Evolutionary conservation across 2,329 filamentous ascomycete genomes (phyloP), one percentile per base, ranked within the genome.

Genomic region (Elsinoe australis): DNA sequence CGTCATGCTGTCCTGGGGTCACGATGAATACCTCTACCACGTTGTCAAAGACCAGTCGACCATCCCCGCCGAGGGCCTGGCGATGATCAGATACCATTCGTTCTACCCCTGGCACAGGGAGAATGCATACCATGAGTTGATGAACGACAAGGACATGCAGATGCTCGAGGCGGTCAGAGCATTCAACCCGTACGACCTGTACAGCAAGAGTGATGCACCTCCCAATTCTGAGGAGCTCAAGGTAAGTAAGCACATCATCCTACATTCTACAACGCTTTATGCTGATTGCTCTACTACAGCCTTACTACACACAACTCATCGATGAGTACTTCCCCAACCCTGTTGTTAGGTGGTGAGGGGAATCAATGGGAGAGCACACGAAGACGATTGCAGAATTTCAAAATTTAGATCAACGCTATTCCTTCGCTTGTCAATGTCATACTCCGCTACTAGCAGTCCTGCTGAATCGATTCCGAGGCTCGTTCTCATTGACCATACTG

Each of bases 31-130:
- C 67, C 73, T 90, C 38, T 95, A 94, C 72, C 82, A 87, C 60
- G 82, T 94, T 52, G 80, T 85, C 67, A 88, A 87, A 71, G 82
- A 85, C 54, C 87, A 94, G 72, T 83, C 78, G 39, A 83, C 72
- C 0, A 74, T 95, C 34, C 88, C 88, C 0, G 74, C 76, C 38
- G 87, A 94, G 74, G 85, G 83, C 0, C 75, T 95, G 8, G 88
- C 87, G 52, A 94, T 95, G 86, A 92, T 95, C 64, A 74, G 88
- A 49, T 94, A 94, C 68, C 88, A 95, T 69, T 87, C 82, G 4
- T 94, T 94, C 69, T 95, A 95, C 68, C 83, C 88, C 12, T 95
- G 87, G 88, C 88, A 94, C 68, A 79, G 75, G 52, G 82, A 83
- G 64, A 83, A 82, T 48, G 87, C 85, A 4, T 95, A 95, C 68